Evolutionary conservation across 2,329 filamentous ascomycete species (phyloP), one percentile per base, ranked within the genome.

Genomic region (Pseudofabraea citricarpa): DNA sequence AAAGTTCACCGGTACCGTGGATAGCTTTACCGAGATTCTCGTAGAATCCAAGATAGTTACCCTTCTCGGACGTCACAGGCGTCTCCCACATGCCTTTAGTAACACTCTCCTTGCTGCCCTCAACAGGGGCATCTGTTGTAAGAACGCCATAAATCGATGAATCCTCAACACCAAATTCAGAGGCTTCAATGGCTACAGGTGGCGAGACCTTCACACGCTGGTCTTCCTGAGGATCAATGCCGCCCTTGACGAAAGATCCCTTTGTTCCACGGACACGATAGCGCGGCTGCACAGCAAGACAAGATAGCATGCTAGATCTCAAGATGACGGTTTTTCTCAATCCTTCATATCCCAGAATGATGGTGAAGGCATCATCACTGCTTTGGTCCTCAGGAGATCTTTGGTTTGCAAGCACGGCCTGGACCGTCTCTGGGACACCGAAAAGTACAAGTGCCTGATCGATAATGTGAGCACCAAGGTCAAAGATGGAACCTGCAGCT

Each of bases 401-500:
- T 31, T 62, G 47, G 7, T 55, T 53, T 3, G 61, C 50, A 7
- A 56, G 56, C 23, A 61, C 56, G 1, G 52, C 62, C 22, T 56
- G 62, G 15, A 67, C 50, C 16, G 46, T 56, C 32, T 55, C 46
- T 8, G 64, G 64, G 6, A 53, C 41, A 2, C 64, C 64, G 42
- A 66, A 67, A 3, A 67, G 54, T 4, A 59, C 36, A 13, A 67
- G 50, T 3, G 61, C 62, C 45, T 67, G 64, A 36, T 67, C 64
- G 21, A 67, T 59, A 5, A 60, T 56, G 44, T 67, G 64, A n/a
- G 42, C 55, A 57, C 68, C 70, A 0, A 72, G 58, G 5, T 63
- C 69, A 47, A 67, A 72, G 0, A 65, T 53, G 59, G 71, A 65
- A 1, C 69, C 69, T 1, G 62, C 53, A 0, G 69, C 70, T 0